phyloP scores from a whole-genome alignment of 2,329 filamentous ascomycete genomes.

The Sclerotinia borealis region DNA sequence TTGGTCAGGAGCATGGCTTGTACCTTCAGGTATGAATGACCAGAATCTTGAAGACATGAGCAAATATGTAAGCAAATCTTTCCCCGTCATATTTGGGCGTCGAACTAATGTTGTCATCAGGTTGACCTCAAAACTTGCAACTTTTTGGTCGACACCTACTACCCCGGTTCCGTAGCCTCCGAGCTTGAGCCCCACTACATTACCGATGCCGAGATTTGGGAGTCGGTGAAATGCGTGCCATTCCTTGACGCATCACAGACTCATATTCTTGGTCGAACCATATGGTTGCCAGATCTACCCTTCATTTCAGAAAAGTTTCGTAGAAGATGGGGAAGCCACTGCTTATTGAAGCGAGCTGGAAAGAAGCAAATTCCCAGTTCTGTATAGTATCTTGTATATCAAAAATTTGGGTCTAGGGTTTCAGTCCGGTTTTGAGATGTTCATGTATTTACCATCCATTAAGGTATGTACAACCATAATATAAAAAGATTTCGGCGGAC shows the following conservation, averaged over 20 bases:
- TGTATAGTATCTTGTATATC: background rate
- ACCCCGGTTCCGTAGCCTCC: conserved; percentile 54
- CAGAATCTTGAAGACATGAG: conserved; percentile 76
- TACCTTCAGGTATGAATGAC: conserved; percentile 84
- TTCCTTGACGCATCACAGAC: conserved; percentile 81
- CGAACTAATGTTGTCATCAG: conserved; percentile 31
- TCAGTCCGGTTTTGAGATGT: background rate
- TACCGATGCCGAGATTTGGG: conserved; percentile 69
- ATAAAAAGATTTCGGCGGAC: background rate
- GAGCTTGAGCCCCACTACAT: conserved; percentile 75
- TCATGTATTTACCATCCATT: background rate
- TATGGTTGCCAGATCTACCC: conserved; percentile 73
- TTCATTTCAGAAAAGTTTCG: conserved; percentile 63
- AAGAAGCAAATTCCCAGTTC: conserved; percentile 5
- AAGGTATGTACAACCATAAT: conserved; percentile 8
- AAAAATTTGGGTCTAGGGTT: background rate
- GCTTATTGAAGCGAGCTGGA: conserved; percentile 60
- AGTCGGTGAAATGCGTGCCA: conserved; percentile 63
- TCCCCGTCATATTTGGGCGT: too few species aligned
- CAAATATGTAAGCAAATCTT: conserved; percentile 63
- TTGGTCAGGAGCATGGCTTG: conserved; percentile 77
- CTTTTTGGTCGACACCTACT: conserved; percentile 84
- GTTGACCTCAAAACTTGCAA: conserved; percentile 66
- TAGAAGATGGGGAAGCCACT: conserved; percentile 84
- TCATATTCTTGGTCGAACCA: conserved; percentile 62